Evolutionary conservation across 2,329 filamentous ascomycete genomes (phyloP), one percentile per base, ranked within the genome.

Genomic region (Dactylella cylindrospora): DNA sequence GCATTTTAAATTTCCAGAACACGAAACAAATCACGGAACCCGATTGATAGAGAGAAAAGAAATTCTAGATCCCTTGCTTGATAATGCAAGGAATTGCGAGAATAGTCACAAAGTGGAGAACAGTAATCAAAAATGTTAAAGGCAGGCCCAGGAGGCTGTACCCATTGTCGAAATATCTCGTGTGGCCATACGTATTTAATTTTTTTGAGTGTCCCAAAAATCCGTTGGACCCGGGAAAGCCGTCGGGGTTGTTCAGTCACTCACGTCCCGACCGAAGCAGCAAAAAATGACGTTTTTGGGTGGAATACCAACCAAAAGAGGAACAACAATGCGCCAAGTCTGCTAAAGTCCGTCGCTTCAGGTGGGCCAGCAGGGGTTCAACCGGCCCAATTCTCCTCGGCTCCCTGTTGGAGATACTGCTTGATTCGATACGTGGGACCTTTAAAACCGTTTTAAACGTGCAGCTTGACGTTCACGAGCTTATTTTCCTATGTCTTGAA

Each of bases 271-370:
- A 13, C 19, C 15, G 45, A 39, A 26, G n/a, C n/a, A n/a, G n/a
- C 12, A n/a, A 20, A 13, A 36, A 47, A 57, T 49, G 41, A 47
- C 52, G 52, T 57, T 29, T 41, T n/a, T 9, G 12, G 10, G 33
- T 8, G 8, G 9, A 22, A 19, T 22, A 25, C 31, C n/a, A n/a
- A n/a, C n/a, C n/a, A n/a, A n/a, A n/a, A n/a, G n/a, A n/a, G n/a
- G n/a, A n/a, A n/a, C n/a, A n/a, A n/a, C n/a, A n/a, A n/a, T n/a
- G n/a, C n/a, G n/a, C n/a, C n/a, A n/a, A n/a, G n/a, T n/a, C n/a
- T 32, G 43, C 40, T 55, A 46, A 55, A 46, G 41, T 55, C 51
- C 51, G 51, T 40, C 41, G 51, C 49, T 36, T 53, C 19, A n/a
- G 20, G 19, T 15, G 38, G 22, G 22, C 38, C 20, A 38, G 39